These are phyloP conservation scores for Pittosporum tobira DNA, from an alignment of 129 eudicot genomes.

Conservation along the genomic window DNA sequence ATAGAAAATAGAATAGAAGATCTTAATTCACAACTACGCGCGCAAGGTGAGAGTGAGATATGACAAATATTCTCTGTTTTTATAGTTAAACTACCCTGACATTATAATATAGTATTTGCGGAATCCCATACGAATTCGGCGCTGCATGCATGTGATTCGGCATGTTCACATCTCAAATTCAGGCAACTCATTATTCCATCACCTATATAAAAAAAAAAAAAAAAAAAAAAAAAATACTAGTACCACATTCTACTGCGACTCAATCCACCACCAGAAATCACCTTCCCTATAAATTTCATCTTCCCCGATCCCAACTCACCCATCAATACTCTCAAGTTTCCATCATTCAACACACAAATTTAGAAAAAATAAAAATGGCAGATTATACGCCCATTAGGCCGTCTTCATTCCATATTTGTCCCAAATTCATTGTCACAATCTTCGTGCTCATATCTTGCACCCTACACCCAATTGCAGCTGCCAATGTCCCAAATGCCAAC, in stretches of 20 bases:
- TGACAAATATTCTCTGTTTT: neutral
- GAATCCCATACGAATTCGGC: neutral
- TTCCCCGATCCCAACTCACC: neutral
- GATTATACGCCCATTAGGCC: neutral
- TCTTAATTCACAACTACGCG: neutral
- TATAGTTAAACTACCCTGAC: too few relatives aligned
- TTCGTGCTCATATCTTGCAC: slow-evolving; percentile 1
- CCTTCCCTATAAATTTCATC: neutral
- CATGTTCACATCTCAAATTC: neutral
- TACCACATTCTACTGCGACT: too few relatives aligned
- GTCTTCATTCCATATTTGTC: slow-evolving; percentile 4
- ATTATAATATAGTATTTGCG: too few relatives aligned
- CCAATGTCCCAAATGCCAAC: slow-evolving; percentile 22
- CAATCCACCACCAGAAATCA: slow-evolving; percentile 2
- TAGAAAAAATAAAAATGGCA: slow-evolving; percentile 3
- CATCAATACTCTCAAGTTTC: too few relatives aligned
- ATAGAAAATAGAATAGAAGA: neutral
- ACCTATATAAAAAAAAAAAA: neutral
- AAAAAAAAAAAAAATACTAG: too few relatives aligned
- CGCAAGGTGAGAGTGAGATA: neutral
- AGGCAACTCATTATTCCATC: neutral
- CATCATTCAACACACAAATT: neutral
- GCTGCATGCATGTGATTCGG: neutral
- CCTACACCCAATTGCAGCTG: slow-evolving; percentile 12
- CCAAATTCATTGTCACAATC: slow-evolving; percentile 13